Percentiles rank a stretch among this genome's conserved stretches.
These are phyloP conservation scores for Nicotiana obtusifolia DNA, from an alignment of 257 asterid species.

Conservation along the genomic window DNA sequence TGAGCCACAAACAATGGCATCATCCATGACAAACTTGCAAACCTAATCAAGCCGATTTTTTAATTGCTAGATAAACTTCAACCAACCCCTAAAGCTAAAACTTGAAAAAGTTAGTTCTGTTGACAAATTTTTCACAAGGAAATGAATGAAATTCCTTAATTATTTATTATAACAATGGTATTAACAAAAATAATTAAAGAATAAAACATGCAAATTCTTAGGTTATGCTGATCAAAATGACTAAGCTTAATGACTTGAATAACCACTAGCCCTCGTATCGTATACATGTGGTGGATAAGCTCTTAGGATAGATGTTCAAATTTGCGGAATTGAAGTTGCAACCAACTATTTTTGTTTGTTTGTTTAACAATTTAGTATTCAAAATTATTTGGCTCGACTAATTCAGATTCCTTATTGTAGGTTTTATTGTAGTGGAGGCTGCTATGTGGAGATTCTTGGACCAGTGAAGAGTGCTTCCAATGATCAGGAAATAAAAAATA, in stretches of 20 bases:
- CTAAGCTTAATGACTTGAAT: background rate
- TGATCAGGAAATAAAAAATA: too few species aligned
- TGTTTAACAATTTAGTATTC: too few species aligned
- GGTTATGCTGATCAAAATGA: background rate
- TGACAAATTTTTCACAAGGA: background rate
- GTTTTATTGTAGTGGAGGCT: too few species aligned
- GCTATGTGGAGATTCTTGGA: too few species aligned
- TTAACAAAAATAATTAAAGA: background rate
- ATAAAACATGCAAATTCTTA: background rate
- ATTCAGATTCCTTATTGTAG: too few species aligned
- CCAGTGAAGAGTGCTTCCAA: too few species aligned
- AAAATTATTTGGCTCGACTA: too few species aligned
- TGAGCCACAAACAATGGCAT: background rate
- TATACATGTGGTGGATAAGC: background rate
- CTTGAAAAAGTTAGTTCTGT: background rate
- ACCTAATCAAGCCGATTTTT: background rate
- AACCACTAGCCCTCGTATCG: background rate
- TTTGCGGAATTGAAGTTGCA: background rate
- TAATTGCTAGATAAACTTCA: background rate
- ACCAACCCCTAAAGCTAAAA: background rate
- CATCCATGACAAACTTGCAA: constrained; percentile 15
- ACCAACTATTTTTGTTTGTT: too few species aligned
- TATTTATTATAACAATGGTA: background rate
- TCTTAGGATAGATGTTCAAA: background rate
- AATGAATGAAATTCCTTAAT: background rate